Evolutionary conservation across 176 grass and related monocot genomes (phyloP).

Genomic region (Tuctoria greenei): DNA sequence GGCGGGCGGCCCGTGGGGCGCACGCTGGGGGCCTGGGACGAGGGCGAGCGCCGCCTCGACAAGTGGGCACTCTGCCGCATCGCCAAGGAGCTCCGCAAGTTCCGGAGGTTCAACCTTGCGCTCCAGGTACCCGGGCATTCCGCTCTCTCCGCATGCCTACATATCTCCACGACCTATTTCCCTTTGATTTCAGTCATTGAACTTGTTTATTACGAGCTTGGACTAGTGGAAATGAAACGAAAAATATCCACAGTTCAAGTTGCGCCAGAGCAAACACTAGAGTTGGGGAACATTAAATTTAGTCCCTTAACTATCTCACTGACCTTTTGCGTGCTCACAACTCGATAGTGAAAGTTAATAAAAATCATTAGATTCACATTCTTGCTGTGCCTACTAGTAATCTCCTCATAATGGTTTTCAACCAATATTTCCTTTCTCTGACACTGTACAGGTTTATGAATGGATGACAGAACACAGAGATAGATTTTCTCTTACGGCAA

Average conservation of each 20-base stretch:
- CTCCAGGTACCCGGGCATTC: slow-evolving; percentile 51
- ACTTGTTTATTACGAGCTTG: background rate
- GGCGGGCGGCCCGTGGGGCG: slow-evolving; percentile 34
- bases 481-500: slow-evolving; percentile 56
- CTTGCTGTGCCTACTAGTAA: slow-evolving; percentile 14
- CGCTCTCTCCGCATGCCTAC: background rate
- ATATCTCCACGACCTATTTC: background rate
- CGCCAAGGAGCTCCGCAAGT: slow-evolving; percentile 79
- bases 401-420: background rate
- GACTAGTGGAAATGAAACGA: background rate
- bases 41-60: slow-evolving; percentile 62
- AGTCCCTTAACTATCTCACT: background rate
- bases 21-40: slow-evolving; percentile 67
- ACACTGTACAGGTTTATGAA: slow-evolving; percentile 58
- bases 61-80: slow-evolving; percentile 83
- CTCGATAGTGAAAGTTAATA: slow-evolving; percentile 6
- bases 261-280: background rate
- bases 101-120: slow-evolving; percentile 63
- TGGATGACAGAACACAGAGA: slow-evolving; percentile 72
- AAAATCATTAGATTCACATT: slow-evolving; percentile 12
- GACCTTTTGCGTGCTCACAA: background rate
- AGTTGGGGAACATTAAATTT: background rate
- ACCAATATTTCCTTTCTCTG: slow-evolving; percentile 8
- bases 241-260: background rate
- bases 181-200: slow-evolving; percentile 5